These are phyloP conservation scores for Pleodorina starrii DNA, from an alignment of 139 green algal genomes.

Conservation along the genomic window DNA sequence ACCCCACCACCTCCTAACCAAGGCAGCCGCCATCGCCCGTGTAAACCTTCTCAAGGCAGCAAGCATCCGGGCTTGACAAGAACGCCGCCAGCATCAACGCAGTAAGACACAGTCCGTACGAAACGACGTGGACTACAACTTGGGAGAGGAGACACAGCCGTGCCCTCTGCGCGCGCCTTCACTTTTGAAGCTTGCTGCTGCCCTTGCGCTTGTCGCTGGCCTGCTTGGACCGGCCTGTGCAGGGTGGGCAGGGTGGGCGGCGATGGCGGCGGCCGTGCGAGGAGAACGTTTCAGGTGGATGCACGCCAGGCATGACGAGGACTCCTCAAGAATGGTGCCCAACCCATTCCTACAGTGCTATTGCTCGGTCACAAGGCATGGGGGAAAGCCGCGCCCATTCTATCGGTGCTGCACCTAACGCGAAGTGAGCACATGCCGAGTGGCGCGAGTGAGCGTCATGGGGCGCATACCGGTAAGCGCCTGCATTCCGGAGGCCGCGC, in stretches of 20 bases:
- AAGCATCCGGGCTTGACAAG: too few species aligned
- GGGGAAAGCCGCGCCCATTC: not conserved
- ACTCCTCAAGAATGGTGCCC: not conserved
- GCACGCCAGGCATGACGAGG: not conserved
- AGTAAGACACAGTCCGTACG: too few species aligned
- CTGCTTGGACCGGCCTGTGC: not conserved
- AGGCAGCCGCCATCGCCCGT: too few species aligned
- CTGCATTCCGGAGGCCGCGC: not conserved
- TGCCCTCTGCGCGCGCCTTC: too few species aligned
- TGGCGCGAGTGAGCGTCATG: not conserved
- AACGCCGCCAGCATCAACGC: too few species aligned
- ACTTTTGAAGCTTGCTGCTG: too few species aligned
- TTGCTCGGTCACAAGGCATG: not conserved
- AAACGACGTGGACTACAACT: too few species aligned
- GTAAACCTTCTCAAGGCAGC: too few species aligned
- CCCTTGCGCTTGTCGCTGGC: constrained; percentile 6
- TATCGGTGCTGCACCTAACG: too few species aligned
- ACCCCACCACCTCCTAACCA: too few species aligned
- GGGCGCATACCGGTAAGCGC: not conserved
- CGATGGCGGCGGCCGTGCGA: not conserved
- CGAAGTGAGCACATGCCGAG: not conserved
- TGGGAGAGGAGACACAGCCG: too few species aligned
- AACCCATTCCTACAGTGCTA: not conserved
- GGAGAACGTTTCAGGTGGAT: not conserved
- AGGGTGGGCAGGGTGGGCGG: not conserved